These are phyloP conservation scores for Melanomma pulvis-pyrius DNA, from an alignment of 495 filamentous ascomycete genomes.

Conservation along the genomic window DNA sequence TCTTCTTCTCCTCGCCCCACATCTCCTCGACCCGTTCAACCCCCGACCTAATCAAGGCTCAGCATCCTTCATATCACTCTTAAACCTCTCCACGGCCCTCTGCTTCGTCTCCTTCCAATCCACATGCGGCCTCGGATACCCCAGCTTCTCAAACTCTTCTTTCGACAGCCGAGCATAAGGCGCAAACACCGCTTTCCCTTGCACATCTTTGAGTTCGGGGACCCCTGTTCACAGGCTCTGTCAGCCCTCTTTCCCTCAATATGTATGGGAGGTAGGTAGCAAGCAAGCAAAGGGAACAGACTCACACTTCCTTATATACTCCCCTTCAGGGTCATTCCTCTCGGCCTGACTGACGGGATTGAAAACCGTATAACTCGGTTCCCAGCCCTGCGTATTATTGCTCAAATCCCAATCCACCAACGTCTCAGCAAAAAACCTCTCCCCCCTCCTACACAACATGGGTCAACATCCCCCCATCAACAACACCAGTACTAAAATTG, in stretches of 20 bases:
- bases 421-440: conserved; percentile 52
- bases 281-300: no score
- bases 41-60: neutral
- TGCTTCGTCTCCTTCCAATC: conserved; percentile 50
- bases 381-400: conserved; percentile 55
- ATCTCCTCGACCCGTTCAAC: no score
- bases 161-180: conserved; percentile 46
- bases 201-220: conserved; percentile 53
- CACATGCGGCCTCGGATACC: conserved; percentile 51
- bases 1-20: no score
- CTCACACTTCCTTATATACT: conserved; percentile 58
- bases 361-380: conserved; percentile 52
- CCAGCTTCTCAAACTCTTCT: conserved; percentile 52
- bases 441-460: no score
- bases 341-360: conserved; percentile 52
- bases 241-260: neutral
- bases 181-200: conserved; percentile 51
- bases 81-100: conserved; percentile 49
- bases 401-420: conserved; percentile 52
- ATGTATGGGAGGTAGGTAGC: neutral
- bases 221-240: conserved; percentile 51
- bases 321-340: conserved; percentile 57
- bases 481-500: no score
- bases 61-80: conserved; percentile 43
- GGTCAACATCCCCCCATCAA: no score